Evolutionary conservation across 2,329 filamentous ascomycete species (phyloP).

Genomic region (Scortechinia acanthostroma): DNA sequence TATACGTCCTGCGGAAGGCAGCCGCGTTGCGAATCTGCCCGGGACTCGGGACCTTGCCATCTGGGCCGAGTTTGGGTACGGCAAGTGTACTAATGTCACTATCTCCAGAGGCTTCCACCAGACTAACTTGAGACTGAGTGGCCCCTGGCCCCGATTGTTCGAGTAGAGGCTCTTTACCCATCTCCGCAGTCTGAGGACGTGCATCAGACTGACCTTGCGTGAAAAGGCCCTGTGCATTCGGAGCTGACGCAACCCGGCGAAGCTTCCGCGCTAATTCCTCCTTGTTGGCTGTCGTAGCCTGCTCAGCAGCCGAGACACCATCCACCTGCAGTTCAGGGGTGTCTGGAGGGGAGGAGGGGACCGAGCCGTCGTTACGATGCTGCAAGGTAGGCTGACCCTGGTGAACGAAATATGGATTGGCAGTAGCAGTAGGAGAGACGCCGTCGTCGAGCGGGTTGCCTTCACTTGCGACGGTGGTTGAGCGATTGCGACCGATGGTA

Average conservation of each 20-base stretch:
- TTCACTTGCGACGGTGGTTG: conserved; percentile 85
- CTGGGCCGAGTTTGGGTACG: conserved; percentile 36
- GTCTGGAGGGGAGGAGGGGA: conserved; percentile 86
- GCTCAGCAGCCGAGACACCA: conserved; percentile 54
- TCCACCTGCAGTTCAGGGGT: conserved; percentile 74
- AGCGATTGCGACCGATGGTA: conserved; percentile 77
- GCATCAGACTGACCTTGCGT: conserved; percentile 50
- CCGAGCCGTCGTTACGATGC: conserved; percentile 89
- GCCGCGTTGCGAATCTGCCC: conserved; percentile 56
- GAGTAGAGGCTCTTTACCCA: conserved; percentile 73
- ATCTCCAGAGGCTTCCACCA: conserved; percentile 21
- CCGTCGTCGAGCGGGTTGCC: conserved; percentile 83
- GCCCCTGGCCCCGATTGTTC: conserved; percentile 37
- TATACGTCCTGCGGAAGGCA: conserved; percentile 89
- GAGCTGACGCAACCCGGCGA: conserved; percentile 87
- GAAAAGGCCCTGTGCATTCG: conserved; percentile 92
- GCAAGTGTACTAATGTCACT: conserved; percentile 17
- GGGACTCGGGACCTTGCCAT: conserved; percentile 51
- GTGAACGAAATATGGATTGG: conserved; percentile 95
- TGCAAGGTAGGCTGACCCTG: conserved; percentile 88
- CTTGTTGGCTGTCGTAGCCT: conserved; percentile 73
- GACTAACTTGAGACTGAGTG: conserved; percentile 31
- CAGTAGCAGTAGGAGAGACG: conserved; percentile 84
- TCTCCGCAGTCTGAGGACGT: conserved; percentile 76
- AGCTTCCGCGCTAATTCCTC: conserved; percentile 91